Evolutionary conservation across 345 rosid species (phyloP), one percentile per base, ranked within the genome.

Genomic region (Salix dunnii): DNA sequence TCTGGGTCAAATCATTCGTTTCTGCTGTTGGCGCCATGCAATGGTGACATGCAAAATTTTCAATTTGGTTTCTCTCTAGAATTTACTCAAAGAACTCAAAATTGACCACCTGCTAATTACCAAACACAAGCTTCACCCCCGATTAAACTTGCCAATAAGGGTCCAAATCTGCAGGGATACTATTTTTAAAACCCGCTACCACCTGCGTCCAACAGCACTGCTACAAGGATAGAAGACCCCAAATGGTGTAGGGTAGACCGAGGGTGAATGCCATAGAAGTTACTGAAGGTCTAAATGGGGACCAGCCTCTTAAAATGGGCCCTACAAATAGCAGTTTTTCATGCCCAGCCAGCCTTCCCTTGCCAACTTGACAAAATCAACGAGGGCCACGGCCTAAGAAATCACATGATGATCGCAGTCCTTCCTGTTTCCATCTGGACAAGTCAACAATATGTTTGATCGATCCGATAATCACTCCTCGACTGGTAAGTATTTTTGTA

Each of bases 381-480:
- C 16, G 17, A 21, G 51, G 51, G 21, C 17, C 36, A 27, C n/a
- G 51, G 51, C 72, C 72, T 42, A 27, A 6, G 7, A 16, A 53
- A 70, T 69, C 63, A 30, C 70, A 70, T 70, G 74, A 46, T 69
- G n/a, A 30, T 61, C 69, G n/a, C 16, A 30, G 70, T 60, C 69
- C 20, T 43, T 60, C 28, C 20, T 51, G 65, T 51, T 7, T 23
- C 68, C 69, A 63, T 40, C 63, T 71, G 46, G 6, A 40, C 14
- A 30, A 43, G 25, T 70, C 27, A 16, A 20, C 23, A 16, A 70
- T n/a, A 61, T 70, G 30, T 14, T 35, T 42, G 30, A n/a, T 68
- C 63, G 7, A 61, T 43, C 49, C 64, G 28, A 70, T 77, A 60
- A 70, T 77, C 70, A 63, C 74, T 70, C 74, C 74, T 17, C 14